A percentile compares a stretch with the other conserved stretches of the same genome.
Evolutionary conservation across 116 monocot species (phyloP).

Genomic region (Cymodocea nodosa): DNA sequence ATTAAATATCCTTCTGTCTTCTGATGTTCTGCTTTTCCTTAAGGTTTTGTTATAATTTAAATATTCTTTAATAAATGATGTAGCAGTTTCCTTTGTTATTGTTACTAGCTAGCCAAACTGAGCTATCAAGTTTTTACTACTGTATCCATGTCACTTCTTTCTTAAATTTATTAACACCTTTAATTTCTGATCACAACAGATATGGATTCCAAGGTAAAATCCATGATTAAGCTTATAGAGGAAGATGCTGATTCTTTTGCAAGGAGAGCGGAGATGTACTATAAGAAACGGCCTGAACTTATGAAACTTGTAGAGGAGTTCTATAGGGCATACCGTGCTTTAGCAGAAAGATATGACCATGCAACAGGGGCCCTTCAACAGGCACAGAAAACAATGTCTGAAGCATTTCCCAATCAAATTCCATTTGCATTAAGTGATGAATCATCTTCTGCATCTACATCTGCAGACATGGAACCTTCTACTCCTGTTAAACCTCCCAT

Average conservation of each 20-base stretch:
- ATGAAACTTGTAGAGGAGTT: slow-evolving; percentile 69
- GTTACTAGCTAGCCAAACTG: too few species aligned
- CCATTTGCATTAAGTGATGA: slow-evolving; percentile 29
- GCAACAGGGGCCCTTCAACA: slow-evolving; percentile 50
- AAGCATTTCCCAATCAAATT: slow-evolving; percentile 62
- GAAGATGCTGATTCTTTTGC: slow-evolving; percentile 87
- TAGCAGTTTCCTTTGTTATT: too few species aligned
- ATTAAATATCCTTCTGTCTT: too few species aligned
- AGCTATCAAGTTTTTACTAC: too few species aligned
- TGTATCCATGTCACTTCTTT: too few species aligned
- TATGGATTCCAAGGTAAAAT: slow-evolving; percentile 57
- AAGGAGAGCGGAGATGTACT: slow-evolving; percentile 71
- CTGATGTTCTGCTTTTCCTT: too few species aligned
- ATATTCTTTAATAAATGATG: too few species aligned
- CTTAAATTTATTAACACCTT: too few species aligned
- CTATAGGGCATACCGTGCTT: slow-evolving; percentile 55
- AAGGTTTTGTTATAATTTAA: too few species aligned
- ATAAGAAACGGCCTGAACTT: slow-evolving; percentile 69
- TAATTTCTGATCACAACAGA: slow-evolving; percentile 17
- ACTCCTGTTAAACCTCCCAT: slow-evolving; percentile 37
- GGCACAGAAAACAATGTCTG: slow-evolving; percentile 56
- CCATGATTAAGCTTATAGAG: slow-evolving; percentile 67
- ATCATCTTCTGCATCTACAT: slow-evolving; percentile 21
- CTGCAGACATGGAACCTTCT: slow-evolving; percentile 21
- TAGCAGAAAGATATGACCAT: slow-evolving; percentile 70